These are phyloP conservation scores for Petunia axillaris DNA, from an alignment of 257 asterid species.

Conservation along the genomic window DNA sequence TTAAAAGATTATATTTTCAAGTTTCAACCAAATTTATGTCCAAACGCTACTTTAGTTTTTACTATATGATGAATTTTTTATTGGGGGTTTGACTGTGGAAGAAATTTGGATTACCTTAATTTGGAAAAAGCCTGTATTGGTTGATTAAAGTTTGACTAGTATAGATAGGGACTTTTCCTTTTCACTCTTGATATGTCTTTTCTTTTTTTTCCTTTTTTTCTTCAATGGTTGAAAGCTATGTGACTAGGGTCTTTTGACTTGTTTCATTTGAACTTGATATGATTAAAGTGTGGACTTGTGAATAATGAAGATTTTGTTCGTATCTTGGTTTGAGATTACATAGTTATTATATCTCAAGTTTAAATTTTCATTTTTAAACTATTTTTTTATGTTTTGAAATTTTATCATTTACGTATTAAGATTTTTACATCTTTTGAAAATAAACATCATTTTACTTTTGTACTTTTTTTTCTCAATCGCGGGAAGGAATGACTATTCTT, in stretches of 20 bases:
- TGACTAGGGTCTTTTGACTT: not conserved
- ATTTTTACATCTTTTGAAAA: too few species aligned
- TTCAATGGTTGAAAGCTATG: not conserved
- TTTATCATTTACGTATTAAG: too few species aligned
- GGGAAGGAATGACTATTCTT: not conserved
- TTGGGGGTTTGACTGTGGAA: not conserved
- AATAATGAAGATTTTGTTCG: not conserved
- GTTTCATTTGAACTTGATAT: not conserved
- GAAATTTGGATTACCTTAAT: conserved; percentile 7
- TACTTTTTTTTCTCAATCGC: not conserved
- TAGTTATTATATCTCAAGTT: not conserved
- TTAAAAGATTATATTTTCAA: too few species aligned
- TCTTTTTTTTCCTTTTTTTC: not conserved
- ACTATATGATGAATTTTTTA: too few species aligned
- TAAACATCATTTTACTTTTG: too few species aligned
- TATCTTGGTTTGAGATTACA: not conserved
- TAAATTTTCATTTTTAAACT: not conserved
- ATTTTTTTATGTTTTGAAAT: not conserved
- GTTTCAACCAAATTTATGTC: too few species aligned
- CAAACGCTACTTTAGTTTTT: too few species aligned
- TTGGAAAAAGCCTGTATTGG: conserved; percentile 15
- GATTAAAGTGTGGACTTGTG: not conserved
- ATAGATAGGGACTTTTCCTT: conserved; percentile 29
- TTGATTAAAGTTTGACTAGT: conserved; percentile 31
- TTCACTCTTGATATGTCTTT: not conserved